phyloP scores from a whole-genome alignment of 257 asterid species.

The Lithospermum erythrorhizon region DNA sequence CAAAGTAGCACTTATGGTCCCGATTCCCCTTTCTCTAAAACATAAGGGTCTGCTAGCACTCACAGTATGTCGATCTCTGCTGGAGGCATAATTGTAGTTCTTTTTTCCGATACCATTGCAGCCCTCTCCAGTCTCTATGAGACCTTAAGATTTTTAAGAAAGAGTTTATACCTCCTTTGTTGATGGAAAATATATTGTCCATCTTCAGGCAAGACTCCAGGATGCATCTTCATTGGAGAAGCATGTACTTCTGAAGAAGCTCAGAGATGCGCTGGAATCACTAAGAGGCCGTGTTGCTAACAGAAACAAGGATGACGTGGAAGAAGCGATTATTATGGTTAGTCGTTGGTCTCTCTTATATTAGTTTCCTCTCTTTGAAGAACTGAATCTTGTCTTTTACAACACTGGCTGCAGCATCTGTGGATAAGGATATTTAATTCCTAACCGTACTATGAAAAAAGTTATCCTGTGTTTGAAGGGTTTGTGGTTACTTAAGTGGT shows the following conservation, averaged over 20 bases:
- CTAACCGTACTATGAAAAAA: no score
- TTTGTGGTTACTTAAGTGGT: no score
- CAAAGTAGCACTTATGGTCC: not conserved
- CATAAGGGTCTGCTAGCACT: not conserved
- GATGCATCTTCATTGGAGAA: constrained; percentile 89
- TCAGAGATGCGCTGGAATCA: constrained; percentile 81
- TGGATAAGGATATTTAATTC: no score
- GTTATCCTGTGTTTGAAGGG: no score
- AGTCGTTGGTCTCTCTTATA: constrained; percentile 12
- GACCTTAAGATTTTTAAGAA: not conserved
- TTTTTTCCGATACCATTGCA: not conserved
- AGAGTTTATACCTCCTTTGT: not conserved
- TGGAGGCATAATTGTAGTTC: no score
- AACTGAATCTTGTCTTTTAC: not conserved
- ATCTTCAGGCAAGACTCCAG: constrained; percentile 62
- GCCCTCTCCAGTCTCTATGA: not conserved
- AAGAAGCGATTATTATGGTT: constrained; percentile 90
- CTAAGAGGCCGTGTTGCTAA: constrained; percentile 80
- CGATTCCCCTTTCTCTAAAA: not conserved
- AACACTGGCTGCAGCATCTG: no score
- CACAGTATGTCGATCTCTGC: not conserved
- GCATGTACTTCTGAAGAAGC: constrained; percentile 80
- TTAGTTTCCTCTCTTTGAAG: not conserved
- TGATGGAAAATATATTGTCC: constrained; percentile 3
- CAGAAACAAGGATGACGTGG: constrained; percentile 77